Evolutionary conservation across 805 yeast species (phyloP).

Genomic region (Wickerhamiella galacta): DNA sequence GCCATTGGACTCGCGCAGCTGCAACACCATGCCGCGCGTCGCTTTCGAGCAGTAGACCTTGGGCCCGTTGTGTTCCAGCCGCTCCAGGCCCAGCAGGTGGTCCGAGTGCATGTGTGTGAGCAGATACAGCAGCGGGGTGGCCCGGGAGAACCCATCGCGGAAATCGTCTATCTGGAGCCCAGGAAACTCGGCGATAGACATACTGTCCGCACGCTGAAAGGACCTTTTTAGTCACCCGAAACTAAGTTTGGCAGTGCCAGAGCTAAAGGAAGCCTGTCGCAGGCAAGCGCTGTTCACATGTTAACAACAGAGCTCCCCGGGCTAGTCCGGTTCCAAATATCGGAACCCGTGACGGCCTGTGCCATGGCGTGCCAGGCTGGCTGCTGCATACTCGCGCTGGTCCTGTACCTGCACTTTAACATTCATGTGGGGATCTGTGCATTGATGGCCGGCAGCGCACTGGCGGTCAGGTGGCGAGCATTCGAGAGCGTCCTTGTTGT

Average conservation of each 20-base stretch:
- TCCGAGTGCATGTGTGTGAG: constrained; percentile 42
- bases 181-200: constrained; percentile 30
- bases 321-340: too few species aligned
- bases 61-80: constrained; percentile 24
- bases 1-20: constrained; percentile 11
- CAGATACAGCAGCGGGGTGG: constrained; percentile 18
- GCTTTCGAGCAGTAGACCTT: constrained; percentile 32
- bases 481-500: constrained; percentile 27
- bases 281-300: too few species aligned
- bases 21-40: constrained; percentile 21
- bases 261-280: too few species aligned
- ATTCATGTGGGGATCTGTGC: constrained; percentile 4
- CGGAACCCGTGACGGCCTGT: too few species aligned
- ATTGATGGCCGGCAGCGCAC: not conserved
- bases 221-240: too few species aligned
- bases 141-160: constrained; percentile 11
- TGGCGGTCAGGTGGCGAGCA: not conserved
- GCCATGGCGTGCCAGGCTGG: too few species aligned
- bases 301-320: too few species aligned
- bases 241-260: too few species aligned
- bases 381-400: not conserved
- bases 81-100: constrained; percentile 33
- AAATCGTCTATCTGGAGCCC: constrained; percentile 26
- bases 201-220: not conserved
- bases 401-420: constrained; percentile 17